Evolutionary conservation across 257 asterid species (phyloP).

Genomic region (Solanum arcanum): DNA sequence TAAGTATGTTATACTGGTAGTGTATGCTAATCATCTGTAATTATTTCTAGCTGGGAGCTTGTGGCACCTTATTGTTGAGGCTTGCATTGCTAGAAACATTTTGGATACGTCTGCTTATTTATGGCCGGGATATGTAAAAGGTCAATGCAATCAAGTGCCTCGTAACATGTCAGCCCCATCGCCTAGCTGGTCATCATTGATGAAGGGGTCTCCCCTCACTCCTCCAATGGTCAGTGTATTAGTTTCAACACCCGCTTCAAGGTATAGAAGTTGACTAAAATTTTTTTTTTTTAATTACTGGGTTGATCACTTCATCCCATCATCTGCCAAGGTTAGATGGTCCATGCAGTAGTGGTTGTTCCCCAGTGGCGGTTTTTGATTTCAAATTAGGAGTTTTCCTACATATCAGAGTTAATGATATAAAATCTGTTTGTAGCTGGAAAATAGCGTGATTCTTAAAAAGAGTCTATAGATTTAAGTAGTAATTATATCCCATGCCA

Average conservation of each 20-base stretch:
- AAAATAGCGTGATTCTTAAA: neutral
- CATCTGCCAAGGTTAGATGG: neutral
- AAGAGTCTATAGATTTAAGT: neutral
- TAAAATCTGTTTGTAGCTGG: neutral
- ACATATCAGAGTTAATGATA: neutral
- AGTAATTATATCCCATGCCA: neutral
- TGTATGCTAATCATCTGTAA: constrained; percentile 18
- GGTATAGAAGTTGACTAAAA: constrained; percentile 36
- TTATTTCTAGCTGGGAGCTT: constrained; percentile 62
- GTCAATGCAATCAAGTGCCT: constrained; percentile 69
- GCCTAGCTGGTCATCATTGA: constrained; percentile 80
- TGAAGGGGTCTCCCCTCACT: constrained; percentile 75
- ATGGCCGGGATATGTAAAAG: constrained; percentile 96
- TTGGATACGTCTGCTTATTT: constrained; percentile 84
- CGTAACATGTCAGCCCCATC: constrained; percentile 62
- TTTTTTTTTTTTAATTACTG: neutral
- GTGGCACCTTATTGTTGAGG: constrained; percentile 87
- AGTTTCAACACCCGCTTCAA: constrained; percentile 87
- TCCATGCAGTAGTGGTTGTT: neutral
- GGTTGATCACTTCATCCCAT: neutral
- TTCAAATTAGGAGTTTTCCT: neutral
- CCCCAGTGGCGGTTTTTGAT: neutral
- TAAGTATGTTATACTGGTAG: neutral
- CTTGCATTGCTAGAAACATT: constrained; percentile 90
- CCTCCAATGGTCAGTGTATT: constrained; percentile 64